Base-by-base conservation (phyloP, 257 asterid species). In the Leonotis leonurus region DNA sequence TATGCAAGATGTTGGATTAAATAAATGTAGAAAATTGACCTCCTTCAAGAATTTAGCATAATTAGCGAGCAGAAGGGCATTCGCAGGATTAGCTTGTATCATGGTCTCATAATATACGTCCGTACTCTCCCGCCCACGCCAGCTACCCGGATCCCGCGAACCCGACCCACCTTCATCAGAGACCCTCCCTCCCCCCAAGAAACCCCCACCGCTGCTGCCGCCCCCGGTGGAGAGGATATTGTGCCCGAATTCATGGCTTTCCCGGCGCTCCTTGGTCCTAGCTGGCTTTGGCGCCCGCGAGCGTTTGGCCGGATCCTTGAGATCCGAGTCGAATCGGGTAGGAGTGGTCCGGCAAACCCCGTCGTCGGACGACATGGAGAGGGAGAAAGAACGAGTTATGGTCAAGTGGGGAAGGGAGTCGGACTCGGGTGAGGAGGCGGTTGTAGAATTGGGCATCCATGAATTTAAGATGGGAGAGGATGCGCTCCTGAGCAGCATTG, bases 11-110 rank as follows among this genome's bases (percentile, higher is more conserved):
- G 21, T 6, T 12, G 9, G 14, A 41, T 16, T 0, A 14, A 37
- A 1, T 21, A 17, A 50, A 1, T n/a, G n/a, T 1, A 25, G 11
- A 20, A 17, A 43, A 6, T 27, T 4, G 74, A 83, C 97, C 93
- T 87, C 93, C 76, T 87, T 90, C 68, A 87, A 72, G 76, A 78
- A 87, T 54, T 72, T 81, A 60, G 97, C 96, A 70, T 90, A 90
- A 74, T 90, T 90, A n/a, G 93, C 81, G 0, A 90, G 78, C 56
- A 90, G 65, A 4, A 90, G 83, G 37, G 95, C 68, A 64, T 90
- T 90, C 21, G 75, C 79, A 0, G 95, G 95, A 58, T 87, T 87
- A 6, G 90, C 85, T 64, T 70, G 70, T 0, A 90, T 78, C 96
- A 90, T 90, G 56, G 32, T 81, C 81, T 82, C 85, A 62, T 87